phyloP scores from a whole-genome alignment of 169 alveolate species.

The Miamiensis avidus region DNA sequence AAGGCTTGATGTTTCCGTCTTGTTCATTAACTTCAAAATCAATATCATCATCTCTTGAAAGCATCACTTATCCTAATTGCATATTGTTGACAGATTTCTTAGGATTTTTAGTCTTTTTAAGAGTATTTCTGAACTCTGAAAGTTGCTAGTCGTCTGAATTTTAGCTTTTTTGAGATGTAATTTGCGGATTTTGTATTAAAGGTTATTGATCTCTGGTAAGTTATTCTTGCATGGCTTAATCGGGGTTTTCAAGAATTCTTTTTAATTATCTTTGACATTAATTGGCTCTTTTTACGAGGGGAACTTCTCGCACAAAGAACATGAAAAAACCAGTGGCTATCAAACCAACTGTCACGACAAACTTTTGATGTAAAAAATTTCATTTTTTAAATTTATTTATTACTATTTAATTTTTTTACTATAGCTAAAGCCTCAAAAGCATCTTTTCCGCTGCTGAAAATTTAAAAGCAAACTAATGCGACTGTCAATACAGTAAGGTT shows the following conservation, averaged over 20 bases:
- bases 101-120: background rate
- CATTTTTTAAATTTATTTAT: no score
- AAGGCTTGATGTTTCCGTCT: background rate
- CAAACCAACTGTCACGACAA: background rate
- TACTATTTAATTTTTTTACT: background rate
- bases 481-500: constrained; percentile 44
- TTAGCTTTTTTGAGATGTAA: background rate
- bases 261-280: no score
- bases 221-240: no score
- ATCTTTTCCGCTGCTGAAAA: constrained; percentile 13
- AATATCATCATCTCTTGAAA: background rate
- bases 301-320: background rate
- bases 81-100: background rate
- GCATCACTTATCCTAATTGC: background rate
- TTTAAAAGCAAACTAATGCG: constrained; percentile 31
- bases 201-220: no score
- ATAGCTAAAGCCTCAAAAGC: constrained; percentile 42
- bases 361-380: background rate
- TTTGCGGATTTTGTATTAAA: no score
- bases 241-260: no score
- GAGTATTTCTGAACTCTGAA: background rate
- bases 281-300: background rate
- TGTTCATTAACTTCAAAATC: background rate
- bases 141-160: background rate
- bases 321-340: background rate